Evolutionary conservation across 345 rosid genomes (phyloP), one percentile per base, ranked within the genome.

Genomic region (Salix dunnii): DNA sequence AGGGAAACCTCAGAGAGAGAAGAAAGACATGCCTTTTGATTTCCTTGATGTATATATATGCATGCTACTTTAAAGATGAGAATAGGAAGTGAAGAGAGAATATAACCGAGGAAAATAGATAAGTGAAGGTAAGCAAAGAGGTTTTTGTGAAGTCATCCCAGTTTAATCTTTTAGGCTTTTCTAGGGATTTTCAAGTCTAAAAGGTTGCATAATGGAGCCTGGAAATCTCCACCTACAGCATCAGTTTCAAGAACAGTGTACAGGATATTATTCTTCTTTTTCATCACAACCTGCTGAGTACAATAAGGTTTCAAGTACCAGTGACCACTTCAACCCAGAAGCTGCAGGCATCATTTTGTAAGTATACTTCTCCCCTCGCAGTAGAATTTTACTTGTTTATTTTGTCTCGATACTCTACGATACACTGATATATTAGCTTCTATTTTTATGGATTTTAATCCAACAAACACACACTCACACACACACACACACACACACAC

Each of bases 241-340:
- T 53, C 83, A 80, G 70, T 73, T 65, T 63, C 78, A 78, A 79
- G 77, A 85, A 30, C 79, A 78, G 75, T 76, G 51, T 46, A 70
- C 64, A 21, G 71, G 60, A 36, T 64, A 55, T 75, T 68, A 23
- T 79, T 68, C 81, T 67, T 75, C 84, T 72, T 64, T 77, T 35
- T 60, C 35, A 27, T 46, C 75, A 10, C 70, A 13, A 48, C 61
- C 80, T 23, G 75, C 73, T 25, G 77, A 75, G 21, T 67, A 72
- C 71, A 68, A 46, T 69, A 80, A 58, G 60, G 70, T 72, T 53
- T 71, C 87, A 61, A 55, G 40, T 48, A 4, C 20, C 60, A 71
- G 68, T 36, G 68, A 78, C 0, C 35, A 33, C 55, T 72, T 74
- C 60, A 74, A 74, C 77, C 77, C 75, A 1, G 74, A 12, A 55